Evolutionary conservation across 2,329 filamentous ascomycete genomes (phyloP), one percentile per base, ranked within the genome.

Genomic region (Fusarium longipes): DNA sequence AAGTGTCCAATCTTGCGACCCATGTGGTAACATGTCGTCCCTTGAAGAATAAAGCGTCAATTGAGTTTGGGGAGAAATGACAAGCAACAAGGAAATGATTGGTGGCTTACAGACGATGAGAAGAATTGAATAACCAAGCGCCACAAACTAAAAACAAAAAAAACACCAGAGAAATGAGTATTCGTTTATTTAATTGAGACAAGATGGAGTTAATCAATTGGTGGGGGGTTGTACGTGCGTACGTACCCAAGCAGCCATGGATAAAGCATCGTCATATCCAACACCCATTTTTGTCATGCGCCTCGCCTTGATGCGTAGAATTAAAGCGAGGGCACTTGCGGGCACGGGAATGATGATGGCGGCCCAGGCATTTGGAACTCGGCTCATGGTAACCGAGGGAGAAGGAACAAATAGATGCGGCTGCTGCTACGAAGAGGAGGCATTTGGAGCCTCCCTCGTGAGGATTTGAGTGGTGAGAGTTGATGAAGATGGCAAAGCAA

Each of bases 281-380:
- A 71, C 25, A 7, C 60, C 57, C 67, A 67, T 68, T n/a, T 48
- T 47, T 18, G 68, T 71, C 66, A 71, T 71, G 24, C 68, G 66
- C 24, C 69, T 43, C 20, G 66, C 69, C 49, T 67, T 65, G 24
- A 71, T 50, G 32, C 69, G 48, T 10, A 71, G 32, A 6, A 55
- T 10, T 4, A 71, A 50, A 14, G 68, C 69, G 35, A 66, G 29
- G n/a, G 57, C 49, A 24, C 68, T 63, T 11, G 60, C 63, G 12
- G 68, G 66, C 22, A 71, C 50, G 22, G 68, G 63, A 11, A 68
- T 63, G 30, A 70, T 48, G 25, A 58, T 62, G 20, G 66, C 68
- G 12, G 69, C 60, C 49, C 59, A 71, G 57, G 68, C 66, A 57
- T 71, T 71, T 4, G 69, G 63, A 25, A 70, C 49, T 27, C 68